Evolutionary conservation across 768 basidiomycete species (phyloP), one percentile per base, ranked within the genome.

Genomic region (Arthromyces matolae): DNA sequence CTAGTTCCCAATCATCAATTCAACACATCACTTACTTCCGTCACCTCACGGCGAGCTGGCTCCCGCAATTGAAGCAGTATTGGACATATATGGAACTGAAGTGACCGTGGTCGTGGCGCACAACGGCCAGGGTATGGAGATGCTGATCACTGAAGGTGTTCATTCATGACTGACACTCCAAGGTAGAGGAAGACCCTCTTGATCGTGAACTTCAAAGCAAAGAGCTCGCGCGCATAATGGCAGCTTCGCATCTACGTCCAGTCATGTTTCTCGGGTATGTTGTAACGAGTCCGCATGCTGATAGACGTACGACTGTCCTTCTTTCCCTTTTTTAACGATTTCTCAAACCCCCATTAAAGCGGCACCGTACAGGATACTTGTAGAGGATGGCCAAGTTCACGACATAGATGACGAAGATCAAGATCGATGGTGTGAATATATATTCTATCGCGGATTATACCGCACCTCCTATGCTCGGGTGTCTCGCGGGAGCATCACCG

Each of bases 361-460:
- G 3, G 75, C 81, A 14, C 89, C 90, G 5, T 92, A 92, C 58
- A 75, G 84, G 33, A 80, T 86, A 52, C 70, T 89, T 55, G 78
- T 87, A 29, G 75, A 75, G n/a, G 90, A 93, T 56, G 92, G 91
- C 0, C 66, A 69, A 5, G 78, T 93, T 55, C 77, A 87, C 52
- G 92, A 94, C 51, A 85, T 93, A 36, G 89, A 93, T 59, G 64
- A 76, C 46, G 74, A 84, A 5, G 88, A 91, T 63, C 56, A 51
- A 55, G 86, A 87, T 55, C 72, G 88, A 37, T 90, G 88, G 87
- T 95, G 92, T 68, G 89, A 94, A 71, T 94, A 94, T 60, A 90
- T 95, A 41, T 68, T 90, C 20, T 94, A 90, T 62, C 79, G 91
- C 9, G 89, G 85, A 2, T 58, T 91, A 20, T 84, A 89, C 60